Percentiles rank a stretch among this genome's conserved stretches.
Conservation (phyloP, 2,329 filamentous ascomycete species). For the Ophiocordyceps camponoti-leonardi region DNA sequence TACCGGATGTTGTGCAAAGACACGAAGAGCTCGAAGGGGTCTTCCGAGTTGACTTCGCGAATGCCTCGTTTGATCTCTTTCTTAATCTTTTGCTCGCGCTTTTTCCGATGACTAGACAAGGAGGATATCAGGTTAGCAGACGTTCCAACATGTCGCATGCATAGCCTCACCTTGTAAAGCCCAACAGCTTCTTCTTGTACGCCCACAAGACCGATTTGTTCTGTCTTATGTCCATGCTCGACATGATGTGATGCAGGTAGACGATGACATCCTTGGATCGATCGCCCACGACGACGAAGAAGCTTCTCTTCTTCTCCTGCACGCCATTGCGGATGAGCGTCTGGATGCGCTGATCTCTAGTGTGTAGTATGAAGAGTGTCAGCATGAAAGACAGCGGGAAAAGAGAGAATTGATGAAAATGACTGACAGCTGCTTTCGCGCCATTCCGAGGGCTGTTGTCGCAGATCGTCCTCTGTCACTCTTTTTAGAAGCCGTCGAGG, state of each 20-base stretch:
- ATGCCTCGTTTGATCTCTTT: slow-evolving; percentile 93
- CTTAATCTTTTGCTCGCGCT: slow-evolving; percentile 96
- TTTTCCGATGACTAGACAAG: slow-evolving; percentile 63
- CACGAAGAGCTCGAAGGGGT: slow-evolving; percentile 94
- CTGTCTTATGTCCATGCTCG: slow-evolving; percentile 75
- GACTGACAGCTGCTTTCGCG: slow-evolving; percentile 39
- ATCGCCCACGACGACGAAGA: slow-evolving; percentile 90
- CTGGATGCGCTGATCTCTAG: slow-evolving; percentile 73
- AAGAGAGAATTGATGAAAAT: neutral
- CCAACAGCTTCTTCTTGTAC: slow-evolving; percentile 93
- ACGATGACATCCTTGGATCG: slow-evolving; percentile 93
- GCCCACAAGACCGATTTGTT: slow-evolving; percentile 91
- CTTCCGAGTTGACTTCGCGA: slow-evolving; percentile 78
- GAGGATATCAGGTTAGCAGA: neutral
- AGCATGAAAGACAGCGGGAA: neutral
- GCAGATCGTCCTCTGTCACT: neutral
- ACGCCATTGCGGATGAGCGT: slow-evolving; percentile 82
- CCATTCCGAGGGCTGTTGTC: slow-evolving; percentile 24
- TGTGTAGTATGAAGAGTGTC: no score
- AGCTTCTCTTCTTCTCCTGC: slow-evolving; percentile 92
- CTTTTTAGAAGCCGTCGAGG: neutral
- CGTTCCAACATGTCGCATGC: neutral
- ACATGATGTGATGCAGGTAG: slow-evolving; percentile 81
- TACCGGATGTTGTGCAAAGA: slow-evolving; percentile 95
- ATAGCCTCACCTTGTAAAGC: slow-evolving; percentile 53